Evolutionary conservation across 2,329 filamentous ascomycete species (phyloP).

Genomic region (Dactylonectria macrodidyma): DNA sequence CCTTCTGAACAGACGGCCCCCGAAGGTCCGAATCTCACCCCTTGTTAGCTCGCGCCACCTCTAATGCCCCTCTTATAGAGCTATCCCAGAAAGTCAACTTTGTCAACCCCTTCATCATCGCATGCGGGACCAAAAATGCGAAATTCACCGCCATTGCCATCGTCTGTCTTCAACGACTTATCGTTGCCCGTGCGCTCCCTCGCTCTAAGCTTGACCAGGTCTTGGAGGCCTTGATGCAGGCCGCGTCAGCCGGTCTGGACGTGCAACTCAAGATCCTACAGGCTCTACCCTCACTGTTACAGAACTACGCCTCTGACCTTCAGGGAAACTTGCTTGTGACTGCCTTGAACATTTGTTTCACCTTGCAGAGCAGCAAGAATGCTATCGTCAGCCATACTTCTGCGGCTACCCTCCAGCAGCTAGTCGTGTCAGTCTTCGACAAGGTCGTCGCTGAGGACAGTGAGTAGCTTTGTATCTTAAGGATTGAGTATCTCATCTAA

Average conservation of each 20-base stretch:
- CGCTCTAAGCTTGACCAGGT: slow-evolving; percentile 86
- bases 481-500: slow-evolving; percentile 24
- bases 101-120: slow-evolving; percentile 93
- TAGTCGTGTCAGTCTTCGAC: slow-evolving; percentile 94
- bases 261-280: slow-evolving; percentile 97
- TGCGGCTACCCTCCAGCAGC: slow-evolving; percentile 94
- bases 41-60: slow-evolving; percentile 29
- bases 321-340: slow-evolving; percentile 86
- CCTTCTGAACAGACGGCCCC: slow-evolving; percentile 56
- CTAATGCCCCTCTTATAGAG: slow-evolving; percentile 68
- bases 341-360: slow-evolving; percentile 91
- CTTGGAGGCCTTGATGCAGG: slow-evolving; percentile 89
- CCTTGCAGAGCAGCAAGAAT: slow-evolving; percentile 92
- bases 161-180: slow-evolving; percentile 89
- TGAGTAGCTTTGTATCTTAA: slow-evolving; percentile 56
- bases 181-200: slow-evolving; percentile 85
- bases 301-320: slow-evolving; percentile 89
- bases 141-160: slow-evolving; percentile 92
- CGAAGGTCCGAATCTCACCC: slow-evolving; percentile 50
- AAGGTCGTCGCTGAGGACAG: slow-evolving; percentile 88
- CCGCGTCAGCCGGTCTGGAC: slow-evolving; percentile 84
- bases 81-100: slow-evolving; percentile 86
- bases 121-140: slow-evolving; percentile 89
- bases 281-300: slow-evolving; percentile 87
- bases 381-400: slow-evolving; percentile 95